Evolutionary conservation across 768 basidiomycete genomes (phyloP).

Genomic region (Lentinula raphanica): DNA sequence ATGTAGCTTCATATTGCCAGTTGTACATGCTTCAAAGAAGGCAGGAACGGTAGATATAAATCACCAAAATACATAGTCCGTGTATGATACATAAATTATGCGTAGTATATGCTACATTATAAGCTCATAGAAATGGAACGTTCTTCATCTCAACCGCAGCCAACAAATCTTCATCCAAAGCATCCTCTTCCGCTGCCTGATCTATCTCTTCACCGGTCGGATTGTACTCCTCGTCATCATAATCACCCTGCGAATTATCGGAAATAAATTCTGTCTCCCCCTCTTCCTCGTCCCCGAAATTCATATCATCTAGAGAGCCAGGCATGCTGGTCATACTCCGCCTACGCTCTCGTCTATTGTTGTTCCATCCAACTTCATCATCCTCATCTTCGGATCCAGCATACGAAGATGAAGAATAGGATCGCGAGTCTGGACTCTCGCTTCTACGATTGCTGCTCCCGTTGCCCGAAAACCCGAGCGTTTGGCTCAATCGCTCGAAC

Average conservation of each 20-base stretch:
- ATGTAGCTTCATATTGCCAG: too few species aligned
- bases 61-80: neutral
- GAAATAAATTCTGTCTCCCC: constrained; percentile 14
- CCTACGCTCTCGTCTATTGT: constrained; percentile 39
- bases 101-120: neutral
- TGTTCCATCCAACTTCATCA: constrained; percentile 35
- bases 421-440: constrained; percentile 49
- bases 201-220: constrained; percentile 35
- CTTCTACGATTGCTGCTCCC: constrained; percentile 31
- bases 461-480: constrained; percentile 42
- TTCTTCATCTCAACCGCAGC: constrained; percentile 82
- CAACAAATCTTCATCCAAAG: constrained; percentile 74
- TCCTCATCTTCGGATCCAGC: constrained; percentile 51
- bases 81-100: neutral
- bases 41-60: too few species aligned
- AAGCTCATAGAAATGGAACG: constrained; percentile 54
- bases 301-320: constrained; percentile 66
- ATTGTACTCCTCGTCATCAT: constrained; percentile 18
- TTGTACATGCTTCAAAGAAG: too few species aligned
- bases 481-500: constrained; percentile 63
- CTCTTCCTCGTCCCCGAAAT: constrained; percentile 35
- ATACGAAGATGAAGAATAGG: constrained; percentile 33
- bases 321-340: constrained; percentile 84
- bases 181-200: constrained; percentile 64
- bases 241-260: neutral